Base-by-base conservation (phyloP, 352 stramenopile species). In the Pythium folliculosum region DNA sequence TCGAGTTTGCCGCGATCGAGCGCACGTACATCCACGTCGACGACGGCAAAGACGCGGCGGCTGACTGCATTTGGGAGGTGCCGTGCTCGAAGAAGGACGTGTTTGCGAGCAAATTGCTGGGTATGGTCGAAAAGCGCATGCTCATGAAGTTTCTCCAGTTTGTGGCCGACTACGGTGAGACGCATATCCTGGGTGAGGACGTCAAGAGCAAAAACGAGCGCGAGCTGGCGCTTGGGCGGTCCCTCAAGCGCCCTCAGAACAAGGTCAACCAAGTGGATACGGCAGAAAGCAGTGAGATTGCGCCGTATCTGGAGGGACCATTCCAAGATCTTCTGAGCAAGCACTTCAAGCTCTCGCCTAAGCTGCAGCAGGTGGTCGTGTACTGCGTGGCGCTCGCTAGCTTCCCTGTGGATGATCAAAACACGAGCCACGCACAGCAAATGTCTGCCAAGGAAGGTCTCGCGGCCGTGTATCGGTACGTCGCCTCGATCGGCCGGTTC, bases 91-190 rank as follows among this genome's bases (percentile, higher is more conserved):
- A 97, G 75, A 90, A 89, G 45, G 90, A 95, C 45, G 89, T 97
- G 21, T 97, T 97, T 66, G 84, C 89, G 45, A 94, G 86, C 60
- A 91, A 90, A 54, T 60, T 96, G 37, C 65, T 97, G n/a, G 71
- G 72, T 9, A 88, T 94, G 78, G 75, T 90, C 17, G 90, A 97
- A 67, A 97, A 97, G 62, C 84, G 90, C 2, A 78, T 89, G 67
- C 66, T 97, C 60, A 97, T 97, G 90, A 94, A 95, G 65, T 97
- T 97, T 52, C 50, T 97, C 27, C 90, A 96, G 72, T 96, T 94
- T 53, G 86, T 90, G 25, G 89, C 89, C 2, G 90, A 97, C 71
- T 93, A 93, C 49, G 82, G 84, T 6, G 83, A 91, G 69, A 89
- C 79, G 23, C 73, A 87, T 55, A 84, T 92, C 73, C 69, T 78